Evolutionary conservation across 73 alveolate species (phyloP).

Genomic region (Tetrahymena thermophila): DNA sequence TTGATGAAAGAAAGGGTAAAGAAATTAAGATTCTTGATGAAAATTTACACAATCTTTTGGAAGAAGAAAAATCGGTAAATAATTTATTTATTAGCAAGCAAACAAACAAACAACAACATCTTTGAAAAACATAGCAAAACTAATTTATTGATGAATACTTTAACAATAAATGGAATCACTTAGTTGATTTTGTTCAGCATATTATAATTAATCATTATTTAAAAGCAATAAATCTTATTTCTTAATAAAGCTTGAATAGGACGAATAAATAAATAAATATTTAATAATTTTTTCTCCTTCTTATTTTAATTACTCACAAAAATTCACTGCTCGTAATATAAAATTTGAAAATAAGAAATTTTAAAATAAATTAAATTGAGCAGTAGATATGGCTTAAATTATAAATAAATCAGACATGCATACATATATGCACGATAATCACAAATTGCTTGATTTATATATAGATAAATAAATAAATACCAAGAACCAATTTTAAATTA

Average conservation of each 20-base stretch:
- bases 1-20: background rate
- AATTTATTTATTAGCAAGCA: too few species aligned
- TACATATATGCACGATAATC: too few species aligned
- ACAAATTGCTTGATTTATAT: too few species aligned
- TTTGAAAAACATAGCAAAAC: background rate
- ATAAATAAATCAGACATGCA: background rate
- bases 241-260: background rate
- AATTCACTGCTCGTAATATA: background rate
- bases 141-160: background rate
- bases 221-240: background rate
- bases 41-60: background rate
- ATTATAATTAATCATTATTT: background rate
- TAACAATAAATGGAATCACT: background rate
- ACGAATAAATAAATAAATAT: background rate
- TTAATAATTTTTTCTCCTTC: background rate
- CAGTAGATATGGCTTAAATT: background rate
- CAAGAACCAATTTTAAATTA: too few species aligned
- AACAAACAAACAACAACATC: too few species aligned
- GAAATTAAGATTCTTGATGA: background rate
- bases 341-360: background rate
- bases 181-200: background rate
- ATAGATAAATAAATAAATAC: too few species aligned
- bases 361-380: background rate
- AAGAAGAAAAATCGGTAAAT: background rate
- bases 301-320: background rate